These are phyloP conservation scores for Xerocomus brunneocitrinus DNA, from an alignment of 768 basidiomycete genomes.

Conservation along the genomic window DNA sequence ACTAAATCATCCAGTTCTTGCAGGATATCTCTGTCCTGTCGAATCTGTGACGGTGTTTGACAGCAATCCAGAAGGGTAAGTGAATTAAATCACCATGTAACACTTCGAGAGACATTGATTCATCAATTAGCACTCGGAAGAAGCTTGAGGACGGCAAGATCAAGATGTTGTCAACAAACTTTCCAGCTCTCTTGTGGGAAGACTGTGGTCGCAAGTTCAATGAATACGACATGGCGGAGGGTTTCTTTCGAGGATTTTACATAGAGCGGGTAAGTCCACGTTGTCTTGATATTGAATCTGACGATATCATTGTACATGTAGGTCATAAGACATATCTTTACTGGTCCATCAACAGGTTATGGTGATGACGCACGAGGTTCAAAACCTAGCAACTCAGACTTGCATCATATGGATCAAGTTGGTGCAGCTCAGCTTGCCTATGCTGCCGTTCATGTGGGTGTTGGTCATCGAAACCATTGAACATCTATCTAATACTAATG, in stretches of 20 bases:
- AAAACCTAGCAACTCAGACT: background rate
- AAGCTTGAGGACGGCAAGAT: slow-evolving; percentile 1
- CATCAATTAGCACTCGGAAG: background rate
- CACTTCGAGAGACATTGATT: background rate
- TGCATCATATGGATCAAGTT: slow-evolving; percentile 1
- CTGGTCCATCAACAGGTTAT: slow-evolving; percentile 3
- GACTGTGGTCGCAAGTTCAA: background rate
- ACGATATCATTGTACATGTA: background rate
- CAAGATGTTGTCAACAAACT: background rate
- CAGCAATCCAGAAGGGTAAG: background rate
- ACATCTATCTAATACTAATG: background rate
- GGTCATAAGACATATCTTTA: slow-evolving; percentile 7
- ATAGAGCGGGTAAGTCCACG: background rate
- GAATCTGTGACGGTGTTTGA: background rate
- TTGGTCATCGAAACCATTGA: background rate
- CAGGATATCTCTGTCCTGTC: background rate
- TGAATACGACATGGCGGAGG: background rate
- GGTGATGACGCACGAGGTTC: background rate
- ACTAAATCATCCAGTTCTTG: slow-evolving; percentile 3
- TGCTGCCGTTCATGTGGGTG: background rate
- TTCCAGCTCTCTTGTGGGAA: slow-evolving; percentile 5
- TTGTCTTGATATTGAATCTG: background rate
- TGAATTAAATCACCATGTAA: background rate
- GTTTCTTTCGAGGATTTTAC: background rate
- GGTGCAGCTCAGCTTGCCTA: slow-evolving; percentile 5